Evolutionary conservation across 305 asterid genomes (phyloP), one percentile per base, ranked within the genome.

Genomic region (Fraxinus sp.): DNA sequence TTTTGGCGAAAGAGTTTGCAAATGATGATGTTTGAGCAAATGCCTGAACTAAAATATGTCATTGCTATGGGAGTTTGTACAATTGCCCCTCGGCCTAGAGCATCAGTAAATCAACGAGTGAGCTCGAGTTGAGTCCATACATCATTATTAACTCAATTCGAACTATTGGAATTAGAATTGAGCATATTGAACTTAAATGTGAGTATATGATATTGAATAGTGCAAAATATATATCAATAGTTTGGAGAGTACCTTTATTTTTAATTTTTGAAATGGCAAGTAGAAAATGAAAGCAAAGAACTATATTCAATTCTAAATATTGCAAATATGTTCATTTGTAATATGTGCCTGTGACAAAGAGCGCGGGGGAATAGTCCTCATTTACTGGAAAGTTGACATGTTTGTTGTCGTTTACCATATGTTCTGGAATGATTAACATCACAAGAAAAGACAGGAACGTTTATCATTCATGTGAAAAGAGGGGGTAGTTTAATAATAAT

Each of bases 401-500:
- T 76, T 79, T 64, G 75, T 81, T 57, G 78, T 78, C 14, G 87
- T 86, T 79, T 87, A 84, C 86, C 77, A 81, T 83, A 80, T 22
- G 28, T 77, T 49, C 24, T 41, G 0, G n/a, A 62, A 10, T 64
- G n/a, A 39, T 57, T 37, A 18, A 10, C 32, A 55, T 71, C 49
- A 74, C 57, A 24, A 80, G 80, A 44, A 82, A 41, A 83, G 62
- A 78, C 24, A 81, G 79, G 78, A 87, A 79, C 64, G 49, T 49
- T 81, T 36, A 71, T 70, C 82, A 62, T n/a, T 88, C 91, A 86
- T 90, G 92, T 89, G 97, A 91, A 82, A 79, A 88, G 87, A 86
- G 84, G 79, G 87, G 86, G 89, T 88, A 85, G 91, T 86, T 87
- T 79, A 68, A 77, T 87, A 78, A 71, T 85, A 76, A 81, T 78